phyloP scores from a whole-genome alignment of 352 stramenopile genomes.

The Phytopythium mirpurense region DNA sequence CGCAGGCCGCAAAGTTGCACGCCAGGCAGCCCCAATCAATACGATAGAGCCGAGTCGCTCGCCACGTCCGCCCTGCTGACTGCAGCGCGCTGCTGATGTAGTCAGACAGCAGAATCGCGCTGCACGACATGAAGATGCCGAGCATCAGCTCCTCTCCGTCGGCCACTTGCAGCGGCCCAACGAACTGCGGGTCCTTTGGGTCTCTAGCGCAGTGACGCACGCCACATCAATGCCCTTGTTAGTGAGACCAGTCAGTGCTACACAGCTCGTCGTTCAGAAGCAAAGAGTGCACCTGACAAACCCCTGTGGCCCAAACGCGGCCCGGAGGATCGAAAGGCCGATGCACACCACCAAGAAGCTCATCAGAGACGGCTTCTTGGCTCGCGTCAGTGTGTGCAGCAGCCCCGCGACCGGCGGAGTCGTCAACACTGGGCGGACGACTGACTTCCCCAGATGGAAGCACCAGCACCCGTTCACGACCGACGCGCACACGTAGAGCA shows the following conservation, averaged over 20 bases:
- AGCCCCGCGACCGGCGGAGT: slow-evolving; percentile 11
- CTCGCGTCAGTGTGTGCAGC: slow-evolving; percentile 9
- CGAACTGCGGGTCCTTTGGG: slow-evolving; percentile 74
- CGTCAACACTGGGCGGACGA: slow-evolving; percentile 13
- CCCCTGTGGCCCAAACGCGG: slow-evolving; percentile 42
- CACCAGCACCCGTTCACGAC: slow-evolving; percentile 42
- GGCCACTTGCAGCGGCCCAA: slow-evolving; percentile 49
- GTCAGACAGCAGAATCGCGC: slow-evolving; percentile 45
- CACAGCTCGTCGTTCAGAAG: background rate
- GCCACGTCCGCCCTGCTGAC: slow-evolving; percentile 3
- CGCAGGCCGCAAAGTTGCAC: slow-evolving; percentile 48
- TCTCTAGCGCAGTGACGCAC: slow-evolving; percentile 27
- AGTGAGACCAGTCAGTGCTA: no score
- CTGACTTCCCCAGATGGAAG: slow-evolving; percentile 47
- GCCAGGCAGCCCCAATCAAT: slow-evolving; percentile 57
- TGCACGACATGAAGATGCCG: slow-evolving; percentile 73
- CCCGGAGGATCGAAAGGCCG: slow-evolving; percentile 27
- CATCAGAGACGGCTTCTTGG: slow-evolving; percentile 29
- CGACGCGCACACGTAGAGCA: slow-evolving; percentile 57
- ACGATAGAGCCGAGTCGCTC: slow-evolving; percentile 4
- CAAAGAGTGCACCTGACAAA: slow-evolving; percentile 47
- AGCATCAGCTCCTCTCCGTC: slow-evolving; percentile 64
- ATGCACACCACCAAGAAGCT: slow-evolving; percentile 30
- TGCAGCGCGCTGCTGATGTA: slow-evolving; percentile 25
- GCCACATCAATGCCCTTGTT: background rate